These are phyloP conservation scores for Cryptosporidium sp. DNA, from an alignment of 169 alveolate species.

Conservation along the genomic window DNA sequence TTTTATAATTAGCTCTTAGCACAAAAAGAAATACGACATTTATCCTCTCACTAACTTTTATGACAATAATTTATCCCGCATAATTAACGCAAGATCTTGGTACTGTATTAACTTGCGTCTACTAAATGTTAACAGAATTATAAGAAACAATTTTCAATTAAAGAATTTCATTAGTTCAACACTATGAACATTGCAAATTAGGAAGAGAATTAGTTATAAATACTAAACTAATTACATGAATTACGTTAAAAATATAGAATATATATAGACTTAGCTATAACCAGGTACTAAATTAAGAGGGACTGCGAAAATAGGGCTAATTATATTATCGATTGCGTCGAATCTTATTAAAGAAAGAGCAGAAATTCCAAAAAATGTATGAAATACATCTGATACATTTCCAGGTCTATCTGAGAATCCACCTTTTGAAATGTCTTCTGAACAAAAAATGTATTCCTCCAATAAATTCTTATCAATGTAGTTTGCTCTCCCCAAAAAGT, in stretches of 20 bases:
- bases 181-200: neutral
- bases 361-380: constrained; percentile 95
- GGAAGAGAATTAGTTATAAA: neutral
- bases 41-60: constrained; percentile 8
- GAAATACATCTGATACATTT: constrained; percentile 94
- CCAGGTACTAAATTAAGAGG: constrained; percentile 1
- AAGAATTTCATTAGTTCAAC: neutral
- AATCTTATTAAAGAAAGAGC: constrained; percentile 89
- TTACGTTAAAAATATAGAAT: neutral
- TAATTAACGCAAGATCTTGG: constrained; percentile 33
- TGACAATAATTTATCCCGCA: constrained; percentile 23
- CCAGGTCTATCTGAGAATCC: constrained; percentile 97
- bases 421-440: constrained; percentile 91
- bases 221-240: neutral
- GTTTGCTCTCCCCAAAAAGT: constrained; percentile 83
- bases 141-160: neutral
- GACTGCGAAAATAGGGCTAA: constrained; percentile 59
- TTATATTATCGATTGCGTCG: neutral
- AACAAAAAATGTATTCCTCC: constrained; percentile 86
- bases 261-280: neutral
- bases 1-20: neutral
- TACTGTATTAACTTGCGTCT: constrained; percentile 11
- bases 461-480: constrained; percentile 86
- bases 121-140: neutral
- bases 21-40: constrained; percentile 13